Conservation (phyloP, 1,139 yeast species). For the Kodamaea fungicola region DNA sequence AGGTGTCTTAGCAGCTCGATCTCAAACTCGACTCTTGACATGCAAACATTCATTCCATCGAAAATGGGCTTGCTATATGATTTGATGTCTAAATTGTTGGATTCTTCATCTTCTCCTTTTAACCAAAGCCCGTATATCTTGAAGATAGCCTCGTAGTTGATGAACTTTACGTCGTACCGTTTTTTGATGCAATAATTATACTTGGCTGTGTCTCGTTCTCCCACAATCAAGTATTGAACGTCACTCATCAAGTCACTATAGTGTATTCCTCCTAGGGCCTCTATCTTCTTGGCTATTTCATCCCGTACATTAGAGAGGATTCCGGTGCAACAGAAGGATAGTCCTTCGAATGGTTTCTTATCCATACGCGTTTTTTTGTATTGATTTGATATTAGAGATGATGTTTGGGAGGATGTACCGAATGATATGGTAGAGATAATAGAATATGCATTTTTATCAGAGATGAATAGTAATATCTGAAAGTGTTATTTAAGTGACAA, state of each 20-base stretch:
- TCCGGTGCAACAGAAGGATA: conserved; percentile 44
- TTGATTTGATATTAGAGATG: too few relatives aligned
- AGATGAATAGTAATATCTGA: too few relatives aligned
- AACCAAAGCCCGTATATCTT: conserved; percentile 52
- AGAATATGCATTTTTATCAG: too few relatives aligned
- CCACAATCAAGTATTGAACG: conserved; percentile 66
- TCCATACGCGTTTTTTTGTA: conserved; percentile 1
- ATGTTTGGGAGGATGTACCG: too few relatives aligned
- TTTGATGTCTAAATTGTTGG: conserved; percentile 15
- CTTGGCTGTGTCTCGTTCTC: conserved; percentile 63
- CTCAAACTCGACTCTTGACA: conserved; percentile 46
- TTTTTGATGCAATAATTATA: conserved; percentile 59
- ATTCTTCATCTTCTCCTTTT: conserved; percentile 39
- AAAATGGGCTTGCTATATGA: conserved; percentile 41
- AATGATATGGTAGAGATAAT: too few relatives aligned
- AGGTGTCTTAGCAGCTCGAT: conserved; percentile 11
- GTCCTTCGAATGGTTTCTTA: conserved; percentile 29
- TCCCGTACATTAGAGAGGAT: conserved; percentile 26
- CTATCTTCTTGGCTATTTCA: conserved; percentile 38
- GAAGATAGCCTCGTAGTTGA: conserved; percentile 46
- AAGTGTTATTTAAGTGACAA: too few relatives aligned
- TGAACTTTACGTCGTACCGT: conserved; percentile 57
- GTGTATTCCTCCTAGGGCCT: conserved; percentile 61
- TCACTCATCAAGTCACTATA: conserved; percentile 64
- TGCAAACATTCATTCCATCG: conserved; percentile 44